Percentiles rank a stretch among this genome's conserved stretches.
Evolutionary conservation across 1,139 yeast species (phyloP).

Genomic region (Pichia sp.): DNA sequence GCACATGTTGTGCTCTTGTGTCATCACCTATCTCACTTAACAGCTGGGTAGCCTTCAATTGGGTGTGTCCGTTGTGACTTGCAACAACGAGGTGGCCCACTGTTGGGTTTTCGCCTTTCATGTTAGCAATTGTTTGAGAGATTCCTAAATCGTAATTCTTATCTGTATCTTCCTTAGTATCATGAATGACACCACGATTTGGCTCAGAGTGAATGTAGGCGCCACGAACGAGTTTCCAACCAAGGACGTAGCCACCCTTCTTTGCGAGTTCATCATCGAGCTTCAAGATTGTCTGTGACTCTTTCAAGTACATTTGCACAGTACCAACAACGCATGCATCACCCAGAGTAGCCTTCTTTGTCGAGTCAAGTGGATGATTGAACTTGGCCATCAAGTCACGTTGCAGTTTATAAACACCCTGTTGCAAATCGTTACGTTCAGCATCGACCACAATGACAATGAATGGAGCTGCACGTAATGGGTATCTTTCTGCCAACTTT

Average conservation of each 20-base stretch:
- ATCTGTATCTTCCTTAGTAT: slow-evolving; percentile 74
- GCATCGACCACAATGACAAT: slow-evolving; percentile 90
- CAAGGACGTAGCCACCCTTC: slow-evolving; percentile 61
- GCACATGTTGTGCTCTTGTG: slow-evolving; percentile 24
- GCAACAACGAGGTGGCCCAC: slow-evolving; percentile 90
- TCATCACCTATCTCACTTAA: slow-evolving; percentile 25
- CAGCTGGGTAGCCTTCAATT: slow-evolving; percentile 59
- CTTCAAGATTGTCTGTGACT: slow-evolving; percentile 55
- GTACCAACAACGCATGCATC: slow-evolving; percentile 82
- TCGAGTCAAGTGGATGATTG: no score
- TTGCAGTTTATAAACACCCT: slow-evolving; percentile 88
- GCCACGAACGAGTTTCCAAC: slow-evolving; percentile 93
- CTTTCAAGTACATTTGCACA: slow-evolving; percentile 83
- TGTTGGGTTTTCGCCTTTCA: slow-evolving; percentile 45
- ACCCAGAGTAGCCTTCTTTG: no score
- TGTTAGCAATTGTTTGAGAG: slow-evolving; percentile 52
- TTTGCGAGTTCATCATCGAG: slow-evolving; percentile 61
- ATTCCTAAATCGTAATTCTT: slow-evolving; percentile 67
- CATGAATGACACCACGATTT: slow-evolving; percentile 64
- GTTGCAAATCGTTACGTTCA: slow-evolving; percentile 81
- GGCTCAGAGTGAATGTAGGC: slow-evolving; percentile 93
- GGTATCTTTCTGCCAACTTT: slow-evolving; percentile 43
- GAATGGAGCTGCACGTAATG: slow-evolving; percentile 68
- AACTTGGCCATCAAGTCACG: slow-evolving; percentile 70
- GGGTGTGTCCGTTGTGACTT: slow-evolving; percentile 81